These are phyloP conservation scores for Zasmidium angulare DNA, from an alignment of 2,329 filamentous ascomycete genomes.

Conservation along the genomic window DNA sequence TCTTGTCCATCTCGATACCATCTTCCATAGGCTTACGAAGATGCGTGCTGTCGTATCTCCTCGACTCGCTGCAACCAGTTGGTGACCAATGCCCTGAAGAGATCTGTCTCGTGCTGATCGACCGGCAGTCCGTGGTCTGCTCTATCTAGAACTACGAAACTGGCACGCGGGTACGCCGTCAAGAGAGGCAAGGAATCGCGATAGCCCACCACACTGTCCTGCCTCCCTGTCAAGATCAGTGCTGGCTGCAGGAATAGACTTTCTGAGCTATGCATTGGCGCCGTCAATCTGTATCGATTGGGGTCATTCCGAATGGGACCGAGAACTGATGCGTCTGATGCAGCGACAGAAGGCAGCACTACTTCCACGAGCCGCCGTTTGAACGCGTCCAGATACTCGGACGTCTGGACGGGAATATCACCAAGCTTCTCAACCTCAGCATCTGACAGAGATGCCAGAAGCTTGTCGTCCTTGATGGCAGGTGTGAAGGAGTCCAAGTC, in stretches of 20 bases:
- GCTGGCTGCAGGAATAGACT: constrained; percentile 8
- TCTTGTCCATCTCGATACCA: no score
- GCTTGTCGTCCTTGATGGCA: constrained; percentile 4
- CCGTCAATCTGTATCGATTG: constrained; percentile 2
- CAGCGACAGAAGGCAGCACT: constrained; percentile 5
- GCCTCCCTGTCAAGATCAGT: constrained; percentile 13
- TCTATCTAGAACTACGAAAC: constrained; percentile 12
- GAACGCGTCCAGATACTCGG: constrained; percentile 6
- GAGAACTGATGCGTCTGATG: constrained; percentile 3
- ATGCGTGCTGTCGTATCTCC: constrained; percentile 1
- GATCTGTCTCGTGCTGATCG: constrained; percentile 5
- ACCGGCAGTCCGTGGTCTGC: constrained; percentile 12
- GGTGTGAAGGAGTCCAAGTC: constrained; percentile 8
- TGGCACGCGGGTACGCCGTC: constrained; percentile 11
- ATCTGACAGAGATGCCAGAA: not conserved
- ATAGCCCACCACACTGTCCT: constrained; percentile 15
- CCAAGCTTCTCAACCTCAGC: constrained; percentile 3
- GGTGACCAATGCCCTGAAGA: constrained; percentile 10
- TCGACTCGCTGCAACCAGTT: constrained; percentile 14
- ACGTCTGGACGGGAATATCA: constrained; percentile 12
- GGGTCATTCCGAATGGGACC: constrained; percentile 4
- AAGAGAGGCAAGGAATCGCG: constrained; percentile 12
- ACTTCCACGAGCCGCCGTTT: not conserved
- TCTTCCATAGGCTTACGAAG: no score
- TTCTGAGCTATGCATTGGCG: not conserved